A percentile compares a stretch with the other conserved stretches of the same genome.
phyloP scores from a whole-genome alignment of 345 rosid species.

The Pistacia atlantica region DNA sequence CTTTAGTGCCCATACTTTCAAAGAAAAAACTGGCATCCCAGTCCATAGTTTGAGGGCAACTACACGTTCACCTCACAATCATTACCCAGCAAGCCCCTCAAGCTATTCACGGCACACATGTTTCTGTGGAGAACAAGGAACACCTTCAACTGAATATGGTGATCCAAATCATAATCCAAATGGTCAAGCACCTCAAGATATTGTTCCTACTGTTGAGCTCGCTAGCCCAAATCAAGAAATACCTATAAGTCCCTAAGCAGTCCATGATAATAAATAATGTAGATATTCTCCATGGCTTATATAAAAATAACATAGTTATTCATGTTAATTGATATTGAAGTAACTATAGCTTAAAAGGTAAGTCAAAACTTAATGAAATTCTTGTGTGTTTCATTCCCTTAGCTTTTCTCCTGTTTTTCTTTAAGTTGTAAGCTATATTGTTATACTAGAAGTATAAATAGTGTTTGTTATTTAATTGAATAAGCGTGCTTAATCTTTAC shows the following conservation, averaged over 20 bases:
- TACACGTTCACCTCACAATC: constrained; percentile 19
- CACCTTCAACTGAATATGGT: constrained; percentile 1
- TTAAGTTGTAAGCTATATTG: too few species aligned
- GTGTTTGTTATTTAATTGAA: too few species aligned
- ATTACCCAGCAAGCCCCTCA: constrained; percentile 15
- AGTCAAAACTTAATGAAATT: too few species aligned
- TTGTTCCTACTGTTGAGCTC: not conserved
- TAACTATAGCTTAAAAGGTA: too few species aligned
- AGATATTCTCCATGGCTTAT: not conserved
- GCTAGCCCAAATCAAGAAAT: not conserved
- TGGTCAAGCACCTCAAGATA: not conserved
- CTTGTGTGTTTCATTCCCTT: too few species aligned
- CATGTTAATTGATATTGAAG: not conserved
- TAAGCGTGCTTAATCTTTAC: too few species aligned
- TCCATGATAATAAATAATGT: not conserved
- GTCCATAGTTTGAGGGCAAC: not conserved
- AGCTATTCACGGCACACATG: constrained; percentile 7
- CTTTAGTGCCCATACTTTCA: constrained; percentile 32
- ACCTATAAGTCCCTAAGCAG: not conserved
- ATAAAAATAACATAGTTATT: not conserved
- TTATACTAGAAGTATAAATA: too few species aligned
- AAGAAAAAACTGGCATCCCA: not conserved
- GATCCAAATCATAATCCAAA: not conserved
- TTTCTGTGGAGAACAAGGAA: constrained; percentile 20
- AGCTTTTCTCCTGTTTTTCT: too few species aligned